Base-by-base conservation (phyloP, 2,329 filamentous ascomycete genomes). In the Colletotrichum graminicola region DNA sequence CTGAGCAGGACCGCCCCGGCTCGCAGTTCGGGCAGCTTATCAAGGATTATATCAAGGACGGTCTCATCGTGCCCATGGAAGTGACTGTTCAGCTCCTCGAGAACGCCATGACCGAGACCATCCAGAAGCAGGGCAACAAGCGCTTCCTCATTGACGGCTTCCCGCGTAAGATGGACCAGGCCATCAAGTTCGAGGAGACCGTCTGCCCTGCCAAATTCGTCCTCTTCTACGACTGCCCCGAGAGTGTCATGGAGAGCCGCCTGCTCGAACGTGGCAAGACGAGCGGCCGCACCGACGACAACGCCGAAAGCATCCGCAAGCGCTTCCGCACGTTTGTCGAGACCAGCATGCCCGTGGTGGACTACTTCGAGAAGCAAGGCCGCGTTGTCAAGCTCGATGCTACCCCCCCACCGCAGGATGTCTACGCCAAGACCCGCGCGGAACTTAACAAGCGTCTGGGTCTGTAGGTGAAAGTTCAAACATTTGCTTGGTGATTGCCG, bases 31-130 rank as follows among this genome's bases (percentile, higher is more conserved):
- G 96, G 80, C 90, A 94, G 75, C 88, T 98, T 84, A 99, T 99
- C 88, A 92, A 92, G 80, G 89, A 92, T 76, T 95, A 96, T 85
- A 99, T 99, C 87, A 93, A 92, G 79, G 92, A 99, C 80, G 96
- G 96, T 71, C 91, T 91, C 76, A 99, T 99, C 81, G 96, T 99
- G 74, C 96, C 96, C n/a, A 97, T 97, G 94, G 95, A 98, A 82
- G 94, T 98, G 62, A 99, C 96, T 6, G 92, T 99, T 71, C 92
- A 95, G 77, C 85, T 99, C 45, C 89, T 99, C 54, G 95, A 98
- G 84, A 97, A 97, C 82, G 94, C 95, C 70, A 98, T 99, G 94
- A 87, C 87, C 67, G 90, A 88, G 11, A 87, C 89, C 16, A 89
- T 97, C 63, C 82, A 86, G 67, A 82, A 84, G 16, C 77, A 79